Percentiles rank a stretch among this genome's conserved stretches.
phyloP scores from a whole-genome alignment of 176 grass and related monocot species.

The barley (Hordeum vulgare) region MorexV3_pseudomolecules_assembly NC_058518.1:5343617-5344116 shows the following conservation, averaged over 20 bases:
- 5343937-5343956: not conserved
- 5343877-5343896: not conserved
- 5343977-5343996: too few relatives aligned
- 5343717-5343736: not conserved
- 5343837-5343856: constrained; percentile 43
- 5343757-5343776: constrained; percentile 71
- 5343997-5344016: not conserved
- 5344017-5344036: not conserved
- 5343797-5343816: constrained; percentile 86
- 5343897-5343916: not conserved
- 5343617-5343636: not conserved
- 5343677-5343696: not conserved
- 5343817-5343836: constrained; percentile 35
- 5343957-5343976: not conserved
- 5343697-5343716: not conserved
- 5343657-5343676: not conserved
- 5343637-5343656: not conserved
- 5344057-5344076: not conserved
- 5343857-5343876: constrained; percentile 40
- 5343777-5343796: constrained; percentile 55
- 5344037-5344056: not conserved
- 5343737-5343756: constrained; percentile 60
- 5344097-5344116: not conserved
- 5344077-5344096: not conserved
- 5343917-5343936: not conserved